Evolutionary conservation across 2,329 filamentous ascomycete species (phyloP).

Genomic region (Aspergillus neoniger): DNA sequence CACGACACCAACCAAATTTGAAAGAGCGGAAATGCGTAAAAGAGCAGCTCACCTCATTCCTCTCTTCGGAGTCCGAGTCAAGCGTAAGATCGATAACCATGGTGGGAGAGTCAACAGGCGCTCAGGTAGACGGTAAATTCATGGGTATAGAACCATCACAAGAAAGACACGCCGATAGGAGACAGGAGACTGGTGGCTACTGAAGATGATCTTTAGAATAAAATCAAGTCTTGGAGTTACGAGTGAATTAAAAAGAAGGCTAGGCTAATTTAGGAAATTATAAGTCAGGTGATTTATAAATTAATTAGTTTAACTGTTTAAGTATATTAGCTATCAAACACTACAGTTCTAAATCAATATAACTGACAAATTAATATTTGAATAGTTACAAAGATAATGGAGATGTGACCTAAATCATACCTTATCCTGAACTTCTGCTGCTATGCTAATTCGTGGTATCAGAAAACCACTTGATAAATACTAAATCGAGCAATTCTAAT

Average conservation of each 20-base stretch:
- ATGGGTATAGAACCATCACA: neutral
- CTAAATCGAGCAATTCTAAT: neutral
- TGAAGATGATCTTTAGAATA: neutral
- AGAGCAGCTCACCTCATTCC: slow-evolving; percentile 11
- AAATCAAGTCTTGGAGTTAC: neutral
- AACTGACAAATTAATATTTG: neutral
- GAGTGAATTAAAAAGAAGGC: neutral
- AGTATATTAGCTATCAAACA: neutral
- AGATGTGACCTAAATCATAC: neutral
- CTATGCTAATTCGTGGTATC: neutral
- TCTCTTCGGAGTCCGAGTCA: slow-evolving; percentile 28
- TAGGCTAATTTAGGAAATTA: neutral
- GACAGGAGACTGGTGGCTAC: neutral
- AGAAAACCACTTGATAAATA: neutral
- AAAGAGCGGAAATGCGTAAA: too few relatives aligned
- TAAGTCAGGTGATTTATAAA: neutral
- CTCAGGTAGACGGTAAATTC: neutral
- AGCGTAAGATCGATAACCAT: slow-evolving; percentile 32
- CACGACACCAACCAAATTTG: neutral
- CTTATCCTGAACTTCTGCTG: neutral
- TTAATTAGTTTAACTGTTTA: neutral
- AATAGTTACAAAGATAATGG: neutral
- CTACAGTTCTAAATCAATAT: neutral
- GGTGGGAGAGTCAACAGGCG: neutral
- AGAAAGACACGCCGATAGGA: neutral